These are phyloP conservation scores for Amaranthus tricolor DNA, from an alignment of 179 eudicot species.

Conservation along the genomic window DNA sequence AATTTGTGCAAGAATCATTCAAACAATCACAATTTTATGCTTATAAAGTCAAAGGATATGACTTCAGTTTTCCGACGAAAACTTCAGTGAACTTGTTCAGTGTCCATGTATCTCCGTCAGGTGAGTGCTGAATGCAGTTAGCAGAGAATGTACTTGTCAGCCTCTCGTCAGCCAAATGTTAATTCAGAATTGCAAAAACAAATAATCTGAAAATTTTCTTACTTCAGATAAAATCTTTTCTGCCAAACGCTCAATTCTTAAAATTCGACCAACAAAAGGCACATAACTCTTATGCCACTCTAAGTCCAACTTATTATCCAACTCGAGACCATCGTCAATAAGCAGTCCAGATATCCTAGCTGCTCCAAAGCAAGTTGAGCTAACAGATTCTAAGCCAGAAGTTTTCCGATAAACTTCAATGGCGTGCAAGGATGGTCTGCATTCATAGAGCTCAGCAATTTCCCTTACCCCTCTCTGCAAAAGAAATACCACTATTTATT, in stretches of 20 bases:
- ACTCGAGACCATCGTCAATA: slow-evolving; percentile 79
- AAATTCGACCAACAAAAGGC: slow-evolving; percentile 73
- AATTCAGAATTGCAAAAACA: neutral
- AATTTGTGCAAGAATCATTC: too few relatives aligned
- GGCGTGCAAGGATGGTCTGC: slow-evolving; percentile 53
- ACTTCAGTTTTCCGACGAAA: slow-evolving; percentile 54
- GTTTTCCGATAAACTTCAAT: slow-evolving; percentile 60
- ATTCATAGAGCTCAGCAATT: slow-evolving; percentile 71
- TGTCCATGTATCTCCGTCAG: slow-evolving; percentile 65
- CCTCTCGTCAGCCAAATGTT: neutral
- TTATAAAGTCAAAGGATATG: slow-evolving; percentile 65
- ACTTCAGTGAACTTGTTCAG: slow-evolving; percentile 61
- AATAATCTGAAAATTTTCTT: slow-evolving; percentile 22
- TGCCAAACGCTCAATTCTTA: slow-evolving; percentile 87
- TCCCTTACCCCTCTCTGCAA: slow-evolving; percentile 84
- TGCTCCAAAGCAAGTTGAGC: slow-evolving; percentile 67
- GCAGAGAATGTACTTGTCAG: slow-evolving; percentile 7
- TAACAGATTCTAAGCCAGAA: slow-evolving; percentile 53
- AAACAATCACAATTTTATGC: neutral
- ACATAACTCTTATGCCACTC: slow-evolving; percentile 69
- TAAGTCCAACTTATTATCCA: slow-evolving; percentile 60
- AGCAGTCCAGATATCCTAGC: slow-evolving; percentile 68
- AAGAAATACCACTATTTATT: slow-evolving; percentile 5
- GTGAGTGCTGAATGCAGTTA: slow-evolving; percentile 37
- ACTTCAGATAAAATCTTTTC: slow-evolving; percentile 75